These are phyloP conservation scores for Solanum pimpinellifolium DNA, from an alignment of 257 asterid genomes.

Conservation along the genomic window DNA sequence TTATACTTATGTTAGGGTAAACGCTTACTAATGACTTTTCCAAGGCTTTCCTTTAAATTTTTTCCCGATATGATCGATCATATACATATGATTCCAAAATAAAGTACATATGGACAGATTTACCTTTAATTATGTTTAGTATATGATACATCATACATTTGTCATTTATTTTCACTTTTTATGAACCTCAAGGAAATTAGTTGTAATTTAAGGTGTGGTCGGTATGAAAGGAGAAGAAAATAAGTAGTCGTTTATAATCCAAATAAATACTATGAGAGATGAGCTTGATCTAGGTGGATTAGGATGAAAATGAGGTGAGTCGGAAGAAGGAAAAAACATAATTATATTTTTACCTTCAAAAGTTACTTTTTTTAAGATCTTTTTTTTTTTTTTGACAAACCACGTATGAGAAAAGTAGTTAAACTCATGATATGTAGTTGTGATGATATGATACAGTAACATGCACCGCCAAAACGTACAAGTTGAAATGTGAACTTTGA, in stretches of 20 bases:
- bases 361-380: background rate
- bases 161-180: background rate
- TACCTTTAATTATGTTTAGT: background rate
- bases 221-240: background rate
- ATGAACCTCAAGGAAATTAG: background rate
- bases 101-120: background rate
- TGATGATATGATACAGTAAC: background rate
- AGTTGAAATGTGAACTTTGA: background rate
- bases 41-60: too few relatives aligned
- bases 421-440: background rate
- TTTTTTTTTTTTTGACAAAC: too few relatives aligned
- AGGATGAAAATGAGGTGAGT: background rate
- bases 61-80: background rate
- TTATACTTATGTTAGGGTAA: background rate
- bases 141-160: background rate
- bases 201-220: background rate
- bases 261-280: background rate
- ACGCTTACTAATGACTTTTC: background rate
- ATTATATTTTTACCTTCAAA: background rate
- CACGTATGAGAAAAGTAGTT: background rate
- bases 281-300: background rate
- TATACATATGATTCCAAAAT: background rate
- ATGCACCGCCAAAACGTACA: background rate
- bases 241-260: fast-evolving
- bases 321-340: too few relatives aligned